phyloP scores from a whole-genome alignment of 768 basidiomycete species.

The Nevesoporus exiguus region DNA sequence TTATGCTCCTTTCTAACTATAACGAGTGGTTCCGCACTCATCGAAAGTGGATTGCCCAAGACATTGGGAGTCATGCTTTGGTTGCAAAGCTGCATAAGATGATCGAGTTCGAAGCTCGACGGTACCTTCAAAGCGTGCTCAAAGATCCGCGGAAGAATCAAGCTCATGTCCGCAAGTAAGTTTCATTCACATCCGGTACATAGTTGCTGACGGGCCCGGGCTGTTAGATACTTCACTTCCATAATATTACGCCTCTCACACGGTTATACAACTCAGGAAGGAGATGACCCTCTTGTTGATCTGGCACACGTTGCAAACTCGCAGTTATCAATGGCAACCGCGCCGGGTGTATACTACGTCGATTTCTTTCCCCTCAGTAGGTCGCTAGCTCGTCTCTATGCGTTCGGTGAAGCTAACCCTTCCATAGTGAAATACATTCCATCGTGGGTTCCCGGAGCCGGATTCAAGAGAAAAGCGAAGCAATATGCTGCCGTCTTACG shows the following conservation, averaged over 20 bases:
- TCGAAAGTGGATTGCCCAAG: constrained; percentile 19
- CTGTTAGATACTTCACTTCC: constrained; percentile 8
- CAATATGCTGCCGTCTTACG: constrained; percentile 4
- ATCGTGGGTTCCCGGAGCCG: constrained; percentile 22
- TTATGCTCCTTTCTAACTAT: constrained; percentile 15
- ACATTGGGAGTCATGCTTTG: not conserved
- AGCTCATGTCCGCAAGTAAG: constrained; percentile 3
- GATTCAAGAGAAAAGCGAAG: constrained; percentile 15
- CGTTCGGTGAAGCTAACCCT: not conserved
- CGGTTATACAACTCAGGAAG: constrained; percentile 36
- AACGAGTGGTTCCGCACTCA: constrained; percentile 15
- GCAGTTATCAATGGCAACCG: constrained; percentile 14
- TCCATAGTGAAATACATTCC: constrained; percentile 25
- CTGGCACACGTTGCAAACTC: constrained; percentile 27
- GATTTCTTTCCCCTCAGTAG: constrained; percentile 21
- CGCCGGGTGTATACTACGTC: constrained; percentile 11
- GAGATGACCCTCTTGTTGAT: constrained; percentile 36
- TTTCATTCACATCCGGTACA: not conserved
- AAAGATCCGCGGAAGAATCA: not conserved
- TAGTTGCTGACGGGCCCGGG: not conserved
- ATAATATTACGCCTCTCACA: constrained; percentile 37
- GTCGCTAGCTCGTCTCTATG: not conserved
- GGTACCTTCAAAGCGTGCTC: not conserved
- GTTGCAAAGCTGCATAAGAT: not conserved
- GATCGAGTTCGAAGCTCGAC: constrained; percentile 1